phyloP scores from a whole-genome alignment of 73 alveolate genomes.

The Symbiodinium natans region DNA sequence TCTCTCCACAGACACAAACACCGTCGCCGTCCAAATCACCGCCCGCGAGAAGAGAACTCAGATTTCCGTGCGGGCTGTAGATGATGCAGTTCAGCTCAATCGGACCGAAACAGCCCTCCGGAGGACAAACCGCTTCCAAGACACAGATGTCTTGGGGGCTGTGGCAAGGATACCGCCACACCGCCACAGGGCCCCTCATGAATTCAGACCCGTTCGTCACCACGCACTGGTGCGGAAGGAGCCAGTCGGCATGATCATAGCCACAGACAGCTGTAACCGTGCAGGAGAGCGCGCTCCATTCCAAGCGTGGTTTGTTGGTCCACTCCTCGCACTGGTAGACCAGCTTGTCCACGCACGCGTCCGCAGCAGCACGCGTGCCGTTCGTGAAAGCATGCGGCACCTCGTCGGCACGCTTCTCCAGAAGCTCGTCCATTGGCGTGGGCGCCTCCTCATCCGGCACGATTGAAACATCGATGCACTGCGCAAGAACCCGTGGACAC shows the following conservation, averaged over 20 bases:
- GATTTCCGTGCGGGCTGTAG: neutral
- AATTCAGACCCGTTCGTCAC: neutral
- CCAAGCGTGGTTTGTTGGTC: neutral
- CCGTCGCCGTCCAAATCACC: neutral
- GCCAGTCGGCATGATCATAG: neutral
- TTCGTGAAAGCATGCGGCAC: neutral
- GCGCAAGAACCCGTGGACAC: neutral
- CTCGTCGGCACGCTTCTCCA: neutral
- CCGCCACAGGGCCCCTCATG: neutral
- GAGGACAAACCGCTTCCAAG: neutral
- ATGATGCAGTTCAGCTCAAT: neutral
- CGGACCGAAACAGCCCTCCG: neutral
- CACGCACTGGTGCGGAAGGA: neutral
- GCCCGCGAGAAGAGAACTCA: neutral
- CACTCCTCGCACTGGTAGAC: neutral
- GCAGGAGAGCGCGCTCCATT: slow-evolving; percentile 6
- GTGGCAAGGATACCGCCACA: neutral
- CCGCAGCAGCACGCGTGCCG: neutral
- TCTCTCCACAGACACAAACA: neutral
- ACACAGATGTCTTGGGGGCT: neutral
- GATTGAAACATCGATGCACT: neutral
- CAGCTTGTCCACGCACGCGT: slow-evolving; percentile 1
- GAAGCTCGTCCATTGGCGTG: neutral
- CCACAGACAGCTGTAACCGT: neutral
- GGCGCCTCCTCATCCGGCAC: neutral